Percentiles rank a stretch among this genome's conserved stretches.
Conservation (phyloP, 345 rosid genomes). For the Dipteronia dyeriana region DNA sequence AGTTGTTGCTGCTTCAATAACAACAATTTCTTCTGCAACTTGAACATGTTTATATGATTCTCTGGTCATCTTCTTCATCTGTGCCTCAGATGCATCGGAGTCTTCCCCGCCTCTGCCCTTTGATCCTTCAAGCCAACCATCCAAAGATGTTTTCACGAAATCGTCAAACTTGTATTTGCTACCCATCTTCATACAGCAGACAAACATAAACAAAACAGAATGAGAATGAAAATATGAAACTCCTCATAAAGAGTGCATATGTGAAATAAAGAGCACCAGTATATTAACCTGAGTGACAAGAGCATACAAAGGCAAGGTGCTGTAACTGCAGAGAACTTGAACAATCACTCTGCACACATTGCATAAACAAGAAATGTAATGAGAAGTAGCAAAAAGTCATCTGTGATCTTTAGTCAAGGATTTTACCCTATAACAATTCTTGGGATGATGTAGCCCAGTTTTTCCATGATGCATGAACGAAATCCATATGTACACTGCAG, state of each 20-base stretch:
- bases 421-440: slow-evolving; percentile 78
- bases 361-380: background rate
- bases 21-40: slow-evolving; percentile 13
- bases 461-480: slow-evolving; percentile 84
- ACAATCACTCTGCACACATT: slow-evolving; percentile 65
- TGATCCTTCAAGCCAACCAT: slow-evolving; percentile 28
- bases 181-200: slow-evolving; percentile 57
- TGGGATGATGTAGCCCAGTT: slow-evolving; percentile 56
- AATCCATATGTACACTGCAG: slow-evolving; percentile 71
- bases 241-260: background rate
- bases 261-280: background rate
- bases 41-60: slow-evolving; percentile 19
- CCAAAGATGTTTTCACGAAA: slow-evolving; percentile 22
- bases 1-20: slow-evolving; percentile 10
- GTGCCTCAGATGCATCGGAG: background rate
- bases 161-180: slow-evolving; percentile 52
- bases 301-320: slow-evolving; percentile 78
- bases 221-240: background rate
- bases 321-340: slow-evolving; percentile 89
- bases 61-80: slow-evolving; percentile 3
- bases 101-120: slow-evolving; percentile 2
- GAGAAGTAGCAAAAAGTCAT: background rate
- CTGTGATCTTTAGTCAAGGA: background rate
- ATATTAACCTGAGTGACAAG: slow-evolving; percentile 65
- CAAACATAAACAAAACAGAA: background rate